Percentiles rank a stretch among this genome's conserved stretches.
Evolutionary conservation across 176 grass and related monocot species (phyloP).

Genomic region (Triticum dicoccoides): DNA sequence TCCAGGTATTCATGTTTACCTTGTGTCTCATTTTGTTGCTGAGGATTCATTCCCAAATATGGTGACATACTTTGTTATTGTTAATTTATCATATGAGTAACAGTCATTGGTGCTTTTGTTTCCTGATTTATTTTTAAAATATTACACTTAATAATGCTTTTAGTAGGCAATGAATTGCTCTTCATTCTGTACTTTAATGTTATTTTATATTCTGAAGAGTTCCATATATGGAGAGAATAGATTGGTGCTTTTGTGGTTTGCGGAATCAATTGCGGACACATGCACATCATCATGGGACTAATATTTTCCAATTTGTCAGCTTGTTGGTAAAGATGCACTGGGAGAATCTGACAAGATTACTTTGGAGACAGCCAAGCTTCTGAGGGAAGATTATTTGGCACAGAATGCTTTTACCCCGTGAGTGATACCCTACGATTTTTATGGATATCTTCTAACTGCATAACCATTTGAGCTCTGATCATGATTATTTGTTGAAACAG

Average conservation of each 20-base stretch:
- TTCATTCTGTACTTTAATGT: not conserved
- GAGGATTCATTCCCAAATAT: not conserved
- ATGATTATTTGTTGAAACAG: conserved; percentile 29
- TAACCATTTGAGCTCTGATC: not conserved
- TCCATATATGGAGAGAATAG: not conserved
- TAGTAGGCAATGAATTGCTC: not conserved
- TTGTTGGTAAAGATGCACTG: conserved; percentile 92
- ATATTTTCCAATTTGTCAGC: conserved; percentile 45
- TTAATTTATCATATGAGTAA: not conserved
- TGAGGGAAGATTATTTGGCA: conserved; percentile 85
- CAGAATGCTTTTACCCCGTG: conserved; percentile 93
- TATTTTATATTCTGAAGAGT: not conserved
- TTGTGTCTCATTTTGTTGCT: conserved; percentile 1
- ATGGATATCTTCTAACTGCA: conserved; percentile 2
- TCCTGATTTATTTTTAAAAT: not conserved
- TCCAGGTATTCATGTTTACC: conserved; percentile 58
- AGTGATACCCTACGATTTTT: conserved; percentile 17
- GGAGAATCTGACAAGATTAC: conserved; percentile 79
- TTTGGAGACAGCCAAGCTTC: conserved; percentile 78
- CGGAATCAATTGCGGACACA: not conserved
- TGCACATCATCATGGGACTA: conserved; percentile 13
- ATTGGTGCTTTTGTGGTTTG: not conserved
- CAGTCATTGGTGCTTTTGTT: not conserved
- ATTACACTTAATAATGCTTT: not conserved
- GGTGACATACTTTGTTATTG: not conserved